These are phyloP conservation scores for Melaleuca alternifolia DNA, from an alignment of 345 rosid genomes.

Conservation along the genomic window DNA sequence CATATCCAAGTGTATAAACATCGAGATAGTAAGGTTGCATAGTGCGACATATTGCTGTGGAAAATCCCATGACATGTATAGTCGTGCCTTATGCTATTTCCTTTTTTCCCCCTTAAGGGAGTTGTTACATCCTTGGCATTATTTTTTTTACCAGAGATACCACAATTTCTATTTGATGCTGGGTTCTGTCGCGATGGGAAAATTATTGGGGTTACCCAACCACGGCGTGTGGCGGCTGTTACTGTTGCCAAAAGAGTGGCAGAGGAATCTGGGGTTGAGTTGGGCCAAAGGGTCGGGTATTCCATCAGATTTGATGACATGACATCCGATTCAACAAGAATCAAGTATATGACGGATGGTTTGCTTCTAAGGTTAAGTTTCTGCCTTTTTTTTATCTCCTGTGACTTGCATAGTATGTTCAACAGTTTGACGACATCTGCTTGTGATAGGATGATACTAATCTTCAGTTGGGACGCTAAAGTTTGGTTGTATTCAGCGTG, in stretches of 20 bases:
- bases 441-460: no score
- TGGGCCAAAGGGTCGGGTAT: slow-evolving; percentile 85
- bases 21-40: background rate
- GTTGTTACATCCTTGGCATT: background rate
- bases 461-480: no score
- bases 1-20: background rate
- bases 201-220: slow-evolving; percentile 73
- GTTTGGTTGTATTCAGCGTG: no score
- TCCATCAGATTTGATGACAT: slow-evolving; percentile 73
- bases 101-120: background rate
- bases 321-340: slow-evolving; percentile 57
- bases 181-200: slow-evolving; percentile 76
- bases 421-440: background rate
- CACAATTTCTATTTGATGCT: slow-evolving; percentile 64
- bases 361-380: slow-evolving; percentile 53
- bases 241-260: slow-evolving; percentile 84
- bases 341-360: slow-evolving; percentile 94
- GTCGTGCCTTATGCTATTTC: background rate
- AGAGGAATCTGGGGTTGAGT: slow-evolving; percentile 65
- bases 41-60: background rate
- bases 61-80: background rate
- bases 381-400: background rate
- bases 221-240: slow-evolving; percentile 91
- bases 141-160: slow-evolving; percentile 41
- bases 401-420: background rate